These are phyloP conservation scores for Plantago ovata DNA, from an alignment of 257 asterid species.

Conservation along the genomic window DNA sequence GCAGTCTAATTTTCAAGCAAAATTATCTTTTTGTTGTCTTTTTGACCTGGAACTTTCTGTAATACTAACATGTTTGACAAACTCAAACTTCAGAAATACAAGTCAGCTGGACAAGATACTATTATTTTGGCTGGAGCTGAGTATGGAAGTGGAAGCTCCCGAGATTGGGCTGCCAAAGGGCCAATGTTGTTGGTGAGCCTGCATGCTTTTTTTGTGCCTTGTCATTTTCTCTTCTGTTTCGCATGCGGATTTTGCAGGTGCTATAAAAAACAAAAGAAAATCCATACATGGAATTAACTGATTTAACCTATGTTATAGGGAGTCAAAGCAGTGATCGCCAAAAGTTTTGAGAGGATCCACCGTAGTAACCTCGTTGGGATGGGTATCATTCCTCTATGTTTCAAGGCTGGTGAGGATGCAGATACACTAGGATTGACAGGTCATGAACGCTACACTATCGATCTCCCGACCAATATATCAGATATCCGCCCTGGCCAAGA, in stretches of 20 bases:
- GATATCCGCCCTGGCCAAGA: constrained; percentile 96
- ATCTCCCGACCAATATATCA: constrained; percentile 69
- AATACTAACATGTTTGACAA: not conserved
- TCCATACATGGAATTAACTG: not conserved
- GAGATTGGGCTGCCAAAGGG: constrained; percentile 99
- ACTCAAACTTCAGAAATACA: constrained; percentile 61
- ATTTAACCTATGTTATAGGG: constrained; percentile 42
- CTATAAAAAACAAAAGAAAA: not conserved
- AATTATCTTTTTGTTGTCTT: no score
- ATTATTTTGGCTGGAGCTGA: constrained; percentile 96
- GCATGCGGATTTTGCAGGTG: constrained; percentile 1
- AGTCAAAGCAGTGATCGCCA: constrained; percentile 93
- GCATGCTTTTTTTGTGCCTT: not conserved
- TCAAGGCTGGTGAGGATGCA: constrained; percentile 95
- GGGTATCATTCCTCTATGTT: constrained; percentile 94
- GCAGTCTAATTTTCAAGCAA: not conserved
- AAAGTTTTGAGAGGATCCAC: constrained; percentile 92
- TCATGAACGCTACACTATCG: constrained; percentile 80
- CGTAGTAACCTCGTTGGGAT: constrained; percentile 95
- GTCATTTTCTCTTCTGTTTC: not conserved
- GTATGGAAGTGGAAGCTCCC: constrained; percentile 98
- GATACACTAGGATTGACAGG: constrained; percentile 88
- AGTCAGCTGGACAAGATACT: constrained; percentile 72
- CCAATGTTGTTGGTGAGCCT: constrained; percentile 82
- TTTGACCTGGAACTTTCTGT: constrained; percentile 1